Base-by-base conservation (phyloP, 495 filamentous ascomycete species). In the Podospora pseudopauciseta region DNA sequence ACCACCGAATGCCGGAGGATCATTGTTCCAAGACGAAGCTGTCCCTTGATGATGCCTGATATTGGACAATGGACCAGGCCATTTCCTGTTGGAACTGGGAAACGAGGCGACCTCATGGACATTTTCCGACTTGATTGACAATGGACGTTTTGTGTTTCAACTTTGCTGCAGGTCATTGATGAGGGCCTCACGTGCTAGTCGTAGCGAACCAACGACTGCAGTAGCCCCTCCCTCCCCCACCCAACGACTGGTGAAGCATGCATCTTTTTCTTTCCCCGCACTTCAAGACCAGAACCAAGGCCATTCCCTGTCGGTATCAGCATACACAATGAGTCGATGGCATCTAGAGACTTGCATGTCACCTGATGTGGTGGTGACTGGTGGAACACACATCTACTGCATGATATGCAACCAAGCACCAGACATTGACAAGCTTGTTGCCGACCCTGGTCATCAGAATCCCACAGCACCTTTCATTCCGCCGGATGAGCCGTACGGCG, bases 401-500 rank as follows among this genome's bases (percentile, higher is more conserved):
- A 63, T 18, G 19, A 49, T 19, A 18, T 63, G 61, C 61, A 39
- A 63, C n/a, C 32, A 32, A n/a, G 5, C 15, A 18, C 61, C 61
- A 39, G 34, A 49, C 32, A 39, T 63, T 2, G 16, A 28, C 18
- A 3, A 23, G 30, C 18, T 63, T 19, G 34, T 49, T 34, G 32
- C 30, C 6, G 39, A 63, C 18, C 11, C 30, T 20, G 20, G 18
- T 23, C 23, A n/a, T 16, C 28, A 67, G 27, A 26, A 61, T 61
- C 18, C 57, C 11, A 23, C 32, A 32, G 59, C 5, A 1, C 9
- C n/a, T 7, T n/a, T 4, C 1, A 39, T 63, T 16, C 61, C 30
- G 2, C 32, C 61, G 26, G 61, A 63, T 63, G 61, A 63, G n/a
- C 30, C 61, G 19, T 63, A 63, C 7, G 61, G 61, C 28, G 26